Conservation (phyloP, 2,329 filamentous ascomycete genomes). For the Magnaporthiopsis rhizophila region DNA sequence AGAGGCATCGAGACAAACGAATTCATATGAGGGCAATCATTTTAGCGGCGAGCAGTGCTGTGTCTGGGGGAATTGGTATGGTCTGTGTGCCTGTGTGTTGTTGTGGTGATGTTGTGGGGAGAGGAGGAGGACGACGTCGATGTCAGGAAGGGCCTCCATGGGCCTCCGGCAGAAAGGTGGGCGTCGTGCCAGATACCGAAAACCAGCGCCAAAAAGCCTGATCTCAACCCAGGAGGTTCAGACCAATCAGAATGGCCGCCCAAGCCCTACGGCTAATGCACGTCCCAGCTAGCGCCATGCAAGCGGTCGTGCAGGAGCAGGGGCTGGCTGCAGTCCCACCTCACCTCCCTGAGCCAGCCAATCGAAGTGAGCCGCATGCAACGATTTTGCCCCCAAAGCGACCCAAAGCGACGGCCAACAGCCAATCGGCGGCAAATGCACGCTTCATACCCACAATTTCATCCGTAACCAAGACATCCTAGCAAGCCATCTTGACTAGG, state of each 20-base stretch:
- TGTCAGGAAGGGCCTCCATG: neutral
- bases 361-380: no score
- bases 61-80: no score
- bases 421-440: no score
- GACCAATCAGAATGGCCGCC: neutral
- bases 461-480: no score
- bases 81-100: neutral
- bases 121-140: neutral
- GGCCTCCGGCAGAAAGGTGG: neutral
- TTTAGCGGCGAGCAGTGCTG: neutral
- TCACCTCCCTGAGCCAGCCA: no score
- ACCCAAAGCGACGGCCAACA: no score
- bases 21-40: neutral
- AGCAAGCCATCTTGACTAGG: no score
- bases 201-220: neutral
- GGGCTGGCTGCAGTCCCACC: no score
- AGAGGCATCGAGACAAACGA: neutral
- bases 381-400: no score
- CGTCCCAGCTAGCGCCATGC: neutral
- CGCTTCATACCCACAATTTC: no score
- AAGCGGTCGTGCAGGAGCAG: no score
- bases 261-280: neutral
- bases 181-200: slow-evolving; percentile 9
- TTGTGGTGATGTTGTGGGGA: neutral
- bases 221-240: neutral